A percentile compares a stretch with the other conserved stretches of the same genome.
These are phyloP conservation scores for Delphinella strobiligena DNA, from an alignment of 2,329 filamentous ascomycete genomes.

Conservation along the genomic window DNA sequence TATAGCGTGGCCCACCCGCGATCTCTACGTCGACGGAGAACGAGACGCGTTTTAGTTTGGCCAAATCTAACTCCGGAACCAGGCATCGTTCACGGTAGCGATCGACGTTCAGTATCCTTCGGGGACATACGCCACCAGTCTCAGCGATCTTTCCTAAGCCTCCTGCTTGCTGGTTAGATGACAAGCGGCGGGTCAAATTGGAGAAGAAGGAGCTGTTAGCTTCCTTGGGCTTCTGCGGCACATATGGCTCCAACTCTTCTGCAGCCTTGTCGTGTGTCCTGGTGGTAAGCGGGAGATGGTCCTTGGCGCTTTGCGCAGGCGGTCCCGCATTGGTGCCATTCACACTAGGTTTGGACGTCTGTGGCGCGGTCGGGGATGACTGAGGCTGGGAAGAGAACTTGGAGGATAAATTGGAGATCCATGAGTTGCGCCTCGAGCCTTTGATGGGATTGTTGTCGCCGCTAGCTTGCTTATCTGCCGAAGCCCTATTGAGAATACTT, in stretches of 20 bases:
- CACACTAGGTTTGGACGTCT: conserved; percentile 12
- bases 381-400: conserved; percentile 55
- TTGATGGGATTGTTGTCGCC: conserved; percentile 15
- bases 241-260: conserved; percentile 46
- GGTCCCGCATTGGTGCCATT: conserved; percentile 15
- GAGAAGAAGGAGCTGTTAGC: conserved; percentile 62
- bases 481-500: conserved; percentile 28
- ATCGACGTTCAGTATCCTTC: conserved; percentile 77
- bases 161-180: conserved; percentile 40
- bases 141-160: conserved; percentile 41
- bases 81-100: conserved; percentile 64
- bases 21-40: conserved; percentile 98
- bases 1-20: conserved; percentile 70
- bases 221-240: conserved; percentile 59
- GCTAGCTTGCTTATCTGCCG: conserved; percentile 22
- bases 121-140: conserved; percentile 62
- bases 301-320: conserved; percentile 20
- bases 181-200: conserved; percentile 70
- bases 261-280: conserved; percentile 41
- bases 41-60: conserved; percentile 74
- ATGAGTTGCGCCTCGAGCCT: conserved; percentile 55
- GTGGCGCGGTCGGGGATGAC: conserved; percentile 15
- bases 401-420: conserved; percentile 86
- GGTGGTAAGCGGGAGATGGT: conserved; percentile 27
- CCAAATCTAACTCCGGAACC: conserved; percentile 65